These are phyloP conservation scores for Daldinia sp. DNA, from an alignment of 2,329 filamentous ascomycete species.

Conservation along the genomic window DNA sequence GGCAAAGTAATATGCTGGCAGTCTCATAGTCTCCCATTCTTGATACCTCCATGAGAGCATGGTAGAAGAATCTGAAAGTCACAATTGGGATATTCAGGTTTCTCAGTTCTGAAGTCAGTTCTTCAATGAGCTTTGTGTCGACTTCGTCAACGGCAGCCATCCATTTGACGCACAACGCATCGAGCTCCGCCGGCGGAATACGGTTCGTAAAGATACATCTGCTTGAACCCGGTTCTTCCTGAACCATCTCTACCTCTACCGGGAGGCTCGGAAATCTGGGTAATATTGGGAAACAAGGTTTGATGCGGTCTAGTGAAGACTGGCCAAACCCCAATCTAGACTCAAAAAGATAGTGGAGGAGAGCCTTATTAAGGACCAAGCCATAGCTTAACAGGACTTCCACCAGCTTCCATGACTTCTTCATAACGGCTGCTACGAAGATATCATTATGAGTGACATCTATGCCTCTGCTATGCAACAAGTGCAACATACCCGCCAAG, in stretches of 20 bases:
- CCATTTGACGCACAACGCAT: background rate
- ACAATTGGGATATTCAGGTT: background rate
- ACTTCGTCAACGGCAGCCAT: background rate
- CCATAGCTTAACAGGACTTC: background rate
- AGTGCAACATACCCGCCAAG: no score
- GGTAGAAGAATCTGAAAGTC: background rate
- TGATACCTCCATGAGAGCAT: background rate
- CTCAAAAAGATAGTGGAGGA: background rate
- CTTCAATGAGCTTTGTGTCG: background rate
- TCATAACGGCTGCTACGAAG: background rate
- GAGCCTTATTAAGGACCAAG: background rate
- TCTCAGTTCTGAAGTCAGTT: background rate
- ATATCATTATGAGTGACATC: background rate
- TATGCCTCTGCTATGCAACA: no score
- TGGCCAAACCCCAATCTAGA: no score
- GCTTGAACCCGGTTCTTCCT: no score
- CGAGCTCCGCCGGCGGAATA: no score
- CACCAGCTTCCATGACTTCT: background rate
- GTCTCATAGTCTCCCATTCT: background rate
- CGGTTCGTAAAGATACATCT: no score
- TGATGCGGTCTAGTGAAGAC: no score
- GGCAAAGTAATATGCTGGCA: background rate
- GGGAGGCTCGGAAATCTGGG: no score
- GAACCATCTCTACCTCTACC: no score
- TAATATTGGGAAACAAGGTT: no score